Percentiles rank a stretch among this genome's conserved stretches.
phyloP scores from a whole-genome alignment of 352 stramenopile species.

The Pythium dissimile region DNA sequence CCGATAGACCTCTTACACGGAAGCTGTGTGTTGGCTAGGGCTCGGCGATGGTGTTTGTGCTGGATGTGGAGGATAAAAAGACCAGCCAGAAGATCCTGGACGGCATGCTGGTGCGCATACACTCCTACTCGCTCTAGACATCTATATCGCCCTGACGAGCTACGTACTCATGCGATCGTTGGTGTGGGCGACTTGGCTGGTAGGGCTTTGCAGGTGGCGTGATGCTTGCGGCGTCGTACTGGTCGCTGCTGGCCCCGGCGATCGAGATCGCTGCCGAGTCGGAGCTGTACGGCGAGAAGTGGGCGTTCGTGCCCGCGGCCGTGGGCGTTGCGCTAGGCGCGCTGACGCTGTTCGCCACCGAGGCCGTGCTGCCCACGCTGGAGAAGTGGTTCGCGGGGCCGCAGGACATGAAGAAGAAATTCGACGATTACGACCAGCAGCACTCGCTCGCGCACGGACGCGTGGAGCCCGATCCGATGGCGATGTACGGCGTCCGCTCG shows the following conservation, averaged over 20 bases:
- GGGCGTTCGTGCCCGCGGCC: slow-evolving; percentile 78
- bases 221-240: slow-evolving; percentile 90
- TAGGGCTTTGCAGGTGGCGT: slow-evolving; percentile 87
- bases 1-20: not conserved
- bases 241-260: slow-evolving; percentile 80
- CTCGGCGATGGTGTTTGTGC: slow-evolving; percentile 74
- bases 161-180: too few species aligned
- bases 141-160: too few species aligned
- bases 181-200: not conserved
- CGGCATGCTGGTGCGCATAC: slow-evolving; percentile 53
- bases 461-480: slow-evolving; percentile 25
- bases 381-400: slow-evolving; percentile 41
- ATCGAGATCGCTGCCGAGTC: slow-evolving; percentile 87
- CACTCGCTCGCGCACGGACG: not conserved
- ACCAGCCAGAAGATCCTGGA: slow-evolving; percentile 82
- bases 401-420: slow-evolving; percentile 51
- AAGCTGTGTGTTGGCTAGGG: slow-evolving; percentile 29
- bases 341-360: slow-evolving; percentile 68
- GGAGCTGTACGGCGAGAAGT: slow-evolving; percentile 71
- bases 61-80: slow-evolving; percentile 73
- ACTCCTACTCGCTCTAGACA: not conserved
- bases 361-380: slow-evolving; percentile 57
- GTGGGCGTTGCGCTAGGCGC: slow-evolving; percentile 82
- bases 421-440: slow-evolving; percentile 33
- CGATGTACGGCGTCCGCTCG: slow-evolving; percentile 25